Evolutionary conservation across 2,329 filamentous ascomycete genomes (phyloP).

Genomic region (Aspergillus sp.): DNA sequence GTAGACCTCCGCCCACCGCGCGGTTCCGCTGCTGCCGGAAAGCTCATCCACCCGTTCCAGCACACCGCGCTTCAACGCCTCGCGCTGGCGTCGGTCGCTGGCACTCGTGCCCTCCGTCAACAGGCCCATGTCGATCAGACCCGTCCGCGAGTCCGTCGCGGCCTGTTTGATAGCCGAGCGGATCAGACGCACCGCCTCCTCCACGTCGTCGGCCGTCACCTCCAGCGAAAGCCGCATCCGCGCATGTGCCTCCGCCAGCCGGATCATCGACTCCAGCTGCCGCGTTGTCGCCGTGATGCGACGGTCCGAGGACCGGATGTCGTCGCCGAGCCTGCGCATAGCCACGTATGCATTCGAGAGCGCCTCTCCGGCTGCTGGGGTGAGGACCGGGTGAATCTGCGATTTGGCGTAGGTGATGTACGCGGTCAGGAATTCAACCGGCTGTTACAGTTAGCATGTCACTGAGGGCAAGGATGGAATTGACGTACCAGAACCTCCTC

Average conservation of each 20-base stretch:
- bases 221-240: constrained; percentile 81
- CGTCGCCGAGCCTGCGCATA: constrained; percentile 87
- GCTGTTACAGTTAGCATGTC: too few relatives aligned
- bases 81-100: constrained; percentile 70
- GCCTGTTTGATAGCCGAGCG: constrained; percentile 91
- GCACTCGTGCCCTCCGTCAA: constrained; percentile 89
- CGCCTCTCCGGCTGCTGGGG: constrained; percentile 68
- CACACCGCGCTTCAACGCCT: constrained; percentile 74
- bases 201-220: constrained; percentile 74
- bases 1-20: constrained; percentile 69
- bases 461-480: constrained; percentile 25
- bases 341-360: constrained; percentile 82
- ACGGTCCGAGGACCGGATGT: constrained; percentile 79
- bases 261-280: constrained; percentile 97
- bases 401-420: constrained; percentile 96
- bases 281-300: constrained; percentile 96
- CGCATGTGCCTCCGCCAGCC: constrained; percentile 87
- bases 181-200: constrained; percentile 86
- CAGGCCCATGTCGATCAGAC: constrained; percentile 92
- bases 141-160: constrained; percentile 83
- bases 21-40: constrained; percentile 54
- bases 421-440: constrained; percentile 87
- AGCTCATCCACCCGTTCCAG: constrained; percentile 71
- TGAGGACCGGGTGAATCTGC: constrained; percentile 74
- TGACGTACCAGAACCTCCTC: constrained; percentile 69